Base-by-base conservation (phyloP, 192 early-diverging fungal species). In the Coemansia reversa region DNA sequence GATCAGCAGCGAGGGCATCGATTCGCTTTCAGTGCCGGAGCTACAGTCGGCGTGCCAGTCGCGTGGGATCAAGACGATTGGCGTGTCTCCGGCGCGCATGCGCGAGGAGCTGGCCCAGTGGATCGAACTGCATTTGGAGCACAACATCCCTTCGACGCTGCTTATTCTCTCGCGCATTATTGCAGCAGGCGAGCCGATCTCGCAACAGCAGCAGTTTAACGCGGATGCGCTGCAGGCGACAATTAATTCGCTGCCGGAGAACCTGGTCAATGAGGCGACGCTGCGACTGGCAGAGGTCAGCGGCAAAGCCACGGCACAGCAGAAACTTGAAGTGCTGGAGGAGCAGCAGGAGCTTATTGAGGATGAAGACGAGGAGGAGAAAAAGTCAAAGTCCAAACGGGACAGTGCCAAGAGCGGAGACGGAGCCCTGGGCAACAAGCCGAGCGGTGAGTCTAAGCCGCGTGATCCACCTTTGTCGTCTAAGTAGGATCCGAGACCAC, bases 271-370 rank as follows among this genome's bases (percentile, higher is more conserved):
- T 58, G 96, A 97, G 79, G 92, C 94, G 1, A 89, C 92, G 54
- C 69, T 96, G 67, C 86, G 93, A 58, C 84, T 96, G n/a, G 87
- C 90, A 2, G 94, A 97, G 57, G 84, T 86, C 54, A 92, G 91
- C 29, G 96, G 96, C 53, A 87, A 85, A 24, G 91, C 92, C n/a
- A 95, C 96, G 4, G 85, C 89, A 55, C 92, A 94, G 82, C 93
- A 97, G 74, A 92, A 94, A 81, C 85, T 97, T 49, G 92, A 95
- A 58, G 93, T 97, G 30, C 72, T 98, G 54, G 89, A 95, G 61
- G 89, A 98, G 75, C 96, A 98, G 78, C 92, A 98, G 75, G 95
- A 98, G 69, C 83, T 98, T 60, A 97, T 98, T 66, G 91, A 91
- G 65, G 94, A 97, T 63, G 96, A 98, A 76, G 84, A 88, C 47